phyloP scores from a whole-genome alignment of 164 flowering plant genomes.

The Taxillus chinensis region DNA sequence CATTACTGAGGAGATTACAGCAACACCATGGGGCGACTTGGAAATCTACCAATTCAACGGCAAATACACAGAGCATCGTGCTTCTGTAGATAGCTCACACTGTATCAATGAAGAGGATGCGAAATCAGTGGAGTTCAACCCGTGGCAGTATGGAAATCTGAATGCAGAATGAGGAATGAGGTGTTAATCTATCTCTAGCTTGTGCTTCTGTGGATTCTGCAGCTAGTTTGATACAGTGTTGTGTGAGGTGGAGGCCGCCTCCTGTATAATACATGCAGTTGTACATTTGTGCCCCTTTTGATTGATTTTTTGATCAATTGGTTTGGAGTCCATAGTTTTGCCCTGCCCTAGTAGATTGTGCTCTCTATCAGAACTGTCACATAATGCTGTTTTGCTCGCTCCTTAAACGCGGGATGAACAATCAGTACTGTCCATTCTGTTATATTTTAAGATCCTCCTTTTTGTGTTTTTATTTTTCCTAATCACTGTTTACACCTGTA shows the following conservation, averaged over 20 bases:
- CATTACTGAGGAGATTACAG: slow-evolving; percentile 33
- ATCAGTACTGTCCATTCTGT: too few species aligned
- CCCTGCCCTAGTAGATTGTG: too few species aligned
- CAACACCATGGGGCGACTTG: slow-evolving; percentile 70
- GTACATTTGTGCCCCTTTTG: too few species aligned
- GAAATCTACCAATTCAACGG: slow-evolving; percentile 52
- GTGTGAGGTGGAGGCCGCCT: slow-evolving; percentile 1
- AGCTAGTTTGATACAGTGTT: slow-evolving; percentile 8
- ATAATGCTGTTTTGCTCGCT: too few species aligned
- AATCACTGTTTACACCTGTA: too few species aligned
- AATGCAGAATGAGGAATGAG: slow-evolving; percentile 18
- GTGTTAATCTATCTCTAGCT: not conserved
- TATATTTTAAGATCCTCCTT: too few species aligned
- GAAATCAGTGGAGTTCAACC: slow-evolving; percentile 42
- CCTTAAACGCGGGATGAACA: not conserved
- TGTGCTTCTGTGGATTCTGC: slow-evolving; percentile 4
- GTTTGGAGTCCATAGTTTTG: too few species aligned
- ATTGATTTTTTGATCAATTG: too few species aligned
- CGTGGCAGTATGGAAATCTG: slow-evolving; percentile 54
- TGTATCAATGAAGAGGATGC: slow-evolving; percentile 21
- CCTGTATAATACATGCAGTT: too few species aligned
- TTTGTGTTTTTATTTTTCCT: too few species aligned
- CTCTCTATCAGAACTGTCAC: too few species aligned
- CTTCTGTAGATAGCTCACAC: slow-evolving; percentile 25
- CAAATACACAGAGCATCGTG: slow-evolving; percentile 42